A percentile compares a stretch with the other conserved stretches of the same genome.
These are phyloP conservation scores for Phytopythium chamaehyphon DNA, from an alignment of 352 stramenopile species.

Conservation along the genomic window DNA sequence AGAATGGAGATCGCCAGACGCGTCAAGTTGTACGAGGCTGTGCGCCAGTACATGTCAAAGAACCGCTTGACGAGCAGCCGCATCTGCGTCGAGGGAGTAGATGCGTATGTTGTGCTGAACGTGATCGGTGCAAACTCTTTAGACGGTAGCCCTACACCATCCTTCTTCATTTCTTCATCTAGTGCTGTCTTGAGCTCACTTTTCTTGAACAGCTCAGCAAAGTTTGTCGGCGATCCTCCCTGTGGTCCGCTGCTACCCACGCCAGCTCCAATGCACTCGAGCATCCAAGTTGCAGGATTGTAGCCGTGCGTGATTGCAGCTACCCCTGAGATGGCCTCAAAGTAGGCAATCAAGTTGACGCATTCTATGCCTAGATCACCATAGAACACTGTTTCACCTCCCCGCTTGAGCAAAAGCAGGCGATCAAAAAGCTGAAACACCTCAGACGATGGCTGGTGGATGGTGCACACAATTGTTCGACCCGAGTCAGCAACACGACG, in stretches of 20 bases:
- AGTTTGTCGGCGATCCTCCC: conserved; percentile 19
- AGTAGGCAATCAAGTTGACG: conserved; percentile 25
- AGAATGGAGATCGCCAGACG: conserved; percentile 19
- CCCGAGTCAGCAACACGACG: not conserved
- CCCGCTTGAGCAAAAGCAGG: conserved; percentile 60
- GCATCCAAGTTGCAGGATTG: conserved; percentile 68
- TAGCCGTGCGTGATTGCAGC: conserved; percentile 12
- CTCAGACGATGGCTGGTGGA: conserved; percentile 80
- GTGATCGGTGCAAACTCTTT: conserved; percentile 2
- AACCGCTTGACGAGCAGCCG: conserved; percentile 33
- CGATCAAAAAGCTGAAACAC: conserved; percentile 76
- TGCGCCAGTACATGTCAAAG: conserved; percentile 72
- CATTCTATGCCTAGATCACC: conserved; percentile 45
- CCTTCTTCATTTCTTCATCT: conserved; percentile 5
- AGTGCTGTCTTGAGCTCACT: conserved; percentile 8
- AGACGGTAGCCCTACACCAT: conserved; percentile 10
- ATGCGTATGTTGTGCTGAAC: conserved; percentile 10
- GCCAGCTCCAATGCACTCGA: conserved; percentile 27
- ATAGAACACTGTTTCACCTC: conserved; percentile 55
- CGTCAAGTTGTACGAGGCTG: conserved; percentile 66
- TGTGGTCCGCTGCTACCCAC: conserved; percentile 5
- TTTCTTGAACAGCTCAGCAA: conserved; percentile 14
- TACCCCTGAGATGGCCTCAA: conserved; percentile 29
- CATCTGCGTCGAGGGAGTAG: conserved; percentile 6
- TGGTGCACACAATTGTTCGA: conserved; percentile 57